Evolutionary conservation across 1,284 basidiomycete genomes (phyloP).

Genomic region (Rhodotorula sp.): DNA sequence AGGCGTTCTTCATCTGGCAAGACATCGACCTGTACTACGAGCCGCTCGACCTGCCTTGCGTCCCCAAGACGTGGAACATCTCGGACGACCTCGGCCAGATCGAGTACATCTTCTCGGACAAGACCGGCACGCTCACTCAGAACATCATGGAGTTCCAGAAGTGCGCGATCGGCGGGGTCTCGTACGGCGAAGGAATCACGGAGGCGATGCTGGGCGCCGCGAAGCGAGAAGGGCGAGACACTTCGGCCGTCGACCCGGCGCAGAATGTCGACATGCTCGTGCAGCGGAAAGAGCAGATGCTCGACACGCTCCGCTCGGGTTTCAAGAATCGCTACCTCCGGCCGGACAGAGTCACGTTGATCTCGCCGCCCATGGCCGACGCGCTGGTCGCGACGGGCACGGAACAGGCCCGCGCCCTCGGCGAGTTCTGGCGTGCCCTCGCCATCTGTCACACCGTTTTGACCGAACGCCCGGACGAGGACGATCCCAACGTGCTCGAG

Average conservation of each 20-base stretch:
- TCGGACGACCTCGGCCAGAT: constrained; percentile 97
- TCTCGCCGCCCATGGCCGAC: constrained; percentile 78
- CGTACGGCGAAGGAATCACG: constrained; percentile 90
- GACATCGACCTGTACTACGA: constrained; percentile 97
- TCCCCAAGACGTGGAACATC: constrained; percentile 98
- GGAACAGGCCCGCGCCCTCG: constrained; percentile 51
- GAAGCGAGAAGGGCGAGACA: constrained; percentile 70
- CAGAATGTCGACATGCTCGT: constrained; percentile 59
- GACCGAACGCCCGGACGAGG: constrained; percentile 60
- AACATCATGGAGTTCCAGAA: constrained; percentile 98
- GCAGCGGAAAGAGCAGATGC: constrained; percentile 77
- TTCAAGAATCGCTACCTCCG: constrained; percentile 91
- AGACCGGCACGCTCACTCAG: constrained; percentile 93
- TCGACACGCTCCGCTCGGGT: constrained; percentile 66
- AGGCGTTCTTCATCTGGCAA: constrained; percentile 93
- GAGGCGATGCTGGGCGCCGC: constrained; percentile 93
- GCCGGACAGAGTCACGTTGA: constrained; percentile 77
- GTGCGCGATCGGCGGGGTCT: constrained; percentile 79
- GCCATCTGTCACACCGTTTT: constrained; percentile 91
- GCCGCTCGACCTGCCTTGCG: constrained; percentile 75
- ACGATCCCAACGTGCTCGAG: constrained; percentile 67
- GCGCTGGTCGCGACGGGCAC: constrained; percentile 60
- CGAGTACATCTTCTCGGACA: constrained; percentile 97
- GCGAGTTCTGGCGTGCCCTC: constrained; percentile 83
- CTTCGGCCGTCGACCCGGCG: constrained; percentile 62